These are phyloP conservation scores for Alternaria brassicae DNA, from an alignment of 2,329 filamentous ascomycete species.

Conservation along the genomic window DNA sequence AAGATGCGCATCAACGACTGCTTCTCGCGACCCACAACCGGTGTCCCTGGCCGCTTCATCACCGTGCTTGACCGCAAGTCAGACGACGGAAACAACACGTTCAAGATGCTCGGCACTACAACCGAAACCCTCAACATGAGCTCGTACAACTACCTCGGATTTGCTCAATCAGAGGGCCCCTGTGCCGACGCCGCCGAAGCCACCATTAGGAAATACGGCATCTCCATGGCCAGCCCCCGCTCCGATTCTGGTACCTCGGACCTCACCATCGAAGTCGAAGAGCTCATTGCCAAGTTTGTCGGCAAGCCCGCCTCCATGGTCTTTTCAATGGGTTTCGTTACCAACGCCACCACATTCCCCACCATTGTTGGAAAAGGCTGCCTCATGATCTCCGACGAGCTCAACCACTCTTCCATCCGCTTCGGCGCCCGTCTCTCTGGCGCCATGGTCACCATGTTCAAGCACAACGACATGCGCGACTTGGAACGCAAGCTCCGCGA, in stretches of 20 bases:
- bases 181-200: conserved; percentile 94
- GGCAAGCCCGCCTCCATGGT: conserved; percentile 95
- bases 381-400: conserved; percentile 92
- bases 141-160: conserved; percentile 99
- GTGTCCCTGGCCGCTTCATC: conserved; percentile 92
- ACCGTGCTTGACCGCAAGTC: conserved; percentile 91
- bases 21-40: conserved; percentile 90
- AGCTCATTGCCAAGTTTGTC: conserved; percentile 86
- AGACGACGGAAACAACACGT: conserved; percentile 89
- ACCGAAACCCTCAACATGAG: conserved; percentile 98
- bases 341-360: conserved; percentile 91
- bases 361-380: conserved; percentile 92
- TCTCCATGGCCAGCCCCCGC: conserved; percentile 81
- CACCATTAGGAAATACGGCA: conserved; percentile 81
- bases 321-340: conserved; percentile 99
- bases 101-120: conserved; percentile 85
- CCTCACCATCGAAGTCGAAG: conserved; percentile 86
- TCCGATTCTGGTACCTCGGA: conserved; percentile 87
- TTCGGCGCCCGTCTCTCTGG: conserved; percentile 93
- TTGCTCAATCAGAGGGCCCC: conserved; percentile 95
- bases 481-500: conserved; percentile 87
- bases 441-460: conserved; percentile 94
- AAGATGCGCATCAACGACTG: conserved; percentile 97
- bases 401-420: conserved; percentile 97
- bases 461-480: conserved; percentile 93